These are phyloP conservation scores for Citrus trifoliata DNA, from an alignment of 345 rosid species.

Conservation along the genomic window DNA sequence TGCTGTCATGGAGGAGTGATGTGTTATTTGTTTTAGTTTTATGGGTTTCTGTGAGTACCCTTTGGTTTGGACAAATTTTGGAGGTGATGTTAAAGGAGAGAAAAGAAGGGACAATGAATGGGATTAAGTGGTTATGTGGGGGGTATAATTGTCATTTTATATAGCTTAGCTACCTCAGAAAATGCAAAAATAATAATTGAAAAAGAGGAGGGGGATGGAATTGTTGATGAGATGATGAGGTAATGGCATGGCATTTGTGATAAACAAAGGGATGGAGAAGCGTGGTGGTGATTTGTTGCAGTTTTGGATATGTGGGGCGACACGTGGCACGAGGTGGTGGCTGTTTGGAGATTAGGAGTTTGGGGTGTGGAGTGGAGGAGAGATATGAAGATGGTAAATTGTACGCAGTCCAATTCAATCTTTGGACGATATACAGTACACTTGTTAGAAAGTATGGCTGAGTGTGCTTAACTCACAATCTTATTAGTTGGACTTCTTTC, in stretches of 20 bases:
- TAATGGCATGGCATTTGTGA: constrained; percentile 39
- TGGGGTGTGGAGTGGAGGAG: constrained; percentile 43
- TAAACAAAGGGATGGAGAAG: constrained; percentile 43
- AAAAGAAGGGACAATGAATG: constrained; percentile 4
- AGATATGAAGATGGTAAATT: not conserved
- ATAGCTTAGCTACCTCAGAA: not conserved
- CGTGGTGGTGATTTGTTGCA: constrained; percentile 44
- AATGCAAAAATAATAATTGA: not conserved
- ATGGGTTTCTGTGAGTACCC: constrained; percentile 37
- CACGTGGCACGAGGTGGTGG: constrained; percentile 52
- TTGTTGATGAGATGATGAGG: constrained; percentile 37
- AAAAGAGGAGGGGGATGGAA: constrained; percentile 16
- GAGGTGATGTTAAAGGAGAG: constrained; percentile 23
- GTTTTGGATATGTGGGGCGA: constrained; percentile 44
- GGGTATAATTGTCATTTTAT: constrained; percentile 13
- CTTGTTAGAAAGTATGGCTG: not conserved
- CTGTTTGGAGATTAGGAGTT: constrained; percentile 47
- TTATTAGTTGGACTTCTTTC: too few relatives aligned
- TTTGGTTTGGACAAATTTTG: constrained; percentile 32
- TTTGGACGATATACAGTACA: not conserved
- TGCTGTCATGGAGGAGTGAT: constrained; percentile 31
- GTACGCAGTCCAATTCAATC: not conserved
- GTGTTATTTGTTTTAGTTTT: constrained; percentile 23
- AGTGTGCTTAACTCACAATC: not conserved
- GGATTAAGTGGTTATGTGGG: not conserved